Base-by-base conservation (phyloP, 1,284 basidiomycete genomes). In the Stygiomarasmius scandens region DNA sequence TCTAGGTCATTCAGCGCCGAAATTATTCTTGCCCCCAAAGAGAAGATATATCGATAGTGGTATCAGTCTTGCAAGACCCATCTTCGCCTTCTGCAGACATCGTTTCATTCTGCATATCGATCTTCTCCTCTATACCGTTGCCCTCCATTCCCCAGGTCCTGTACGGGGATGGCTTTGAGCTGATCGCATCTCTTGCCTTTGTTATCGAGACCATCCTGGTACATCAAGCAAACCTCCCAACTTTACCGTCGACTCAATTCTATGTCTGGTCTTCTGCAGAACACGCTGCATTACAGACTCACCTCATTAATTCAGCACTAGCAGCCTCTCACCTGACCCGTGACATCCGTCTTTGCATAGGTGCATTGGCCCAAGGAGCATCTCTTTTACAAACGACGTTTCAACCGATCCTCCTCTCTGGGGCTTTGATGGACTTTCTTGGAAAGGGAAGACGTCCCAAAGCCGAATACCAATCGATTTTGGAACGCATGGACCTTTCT, bases 281-380 rank as follows among this genome's bases (percentile, higher is more conserved):
- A 64, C 71, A 74, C 29, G 53, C 64, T 10, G 67, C 72, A 4
- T 62, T 82, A 25, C 77, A 80, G 58, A 63, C 67, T 2, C 73
- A 76, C 49, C 69, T 82, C 38, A 73, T 80, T 45, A 65, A 76
- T 36, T 64, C 71, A 19, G 79, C 80, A 9, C 67, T 82, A 6
- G 69, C 67, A 2, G 66, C 73, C 11, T 61, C 66, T n/a, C 62
- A 67, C 16, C 62, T 63, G 20, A 62, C 61, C 12, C 66, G 68
- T 2, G 76, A 78, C 36, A 66, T 79, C 29, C 74, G 77, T 5
- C 56, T 76, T 6, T 80, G 79, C 59, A 75, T 82, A 24, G 78
- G 77, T 20, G 74, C 79, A 19, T 69, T 82, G 4, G 73, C 76
- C 9, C 75, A 80, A 62, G 80, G 80, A 0, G 77, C 77, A 5